Conservation (phyloP, 164 flowering plant species). For the Euptelea pleiosperma region DNA sequence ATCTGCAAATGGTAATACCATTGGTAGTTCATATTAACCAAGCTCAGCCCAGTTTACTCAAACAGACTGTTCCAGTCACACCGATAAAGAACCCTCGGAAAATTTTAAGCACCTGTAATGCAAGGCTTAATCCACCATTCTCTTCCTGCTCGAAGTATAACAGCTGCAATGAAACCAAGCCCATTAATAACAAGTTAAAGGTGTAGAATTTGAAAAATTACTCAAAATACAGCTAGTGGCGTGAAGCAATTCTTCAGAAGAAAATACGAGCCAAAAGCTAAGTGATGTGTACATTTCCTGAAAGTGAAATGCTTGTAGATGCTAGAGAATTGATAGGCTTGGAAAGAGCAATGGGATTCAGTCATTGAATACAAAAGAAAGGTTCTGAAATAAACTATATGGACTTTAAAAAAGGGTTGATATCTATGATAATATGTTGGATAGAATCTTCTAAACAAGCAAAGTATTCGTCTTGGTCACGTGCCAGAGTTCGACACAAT, state of each 20-base stretch:
- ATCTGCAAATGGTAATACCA: too few relatives aligned
- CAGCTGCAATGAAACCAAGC: slow-evolving; percentile 53
- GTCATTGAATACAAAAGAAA: too few relatives aligned
- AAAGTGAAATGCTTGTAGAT: background rate
- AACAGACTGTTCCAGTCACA: slow-evolving; percentile 2
- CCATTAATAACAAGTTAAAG: background rate
- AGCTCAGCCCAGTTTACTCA: background rate
- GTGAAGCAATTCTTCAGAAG: background rate
- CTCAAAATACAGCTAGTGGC: background rate
- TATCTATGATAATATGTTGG: too few relatives aligned
- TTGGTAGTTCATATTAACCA: too few relatives aligned
- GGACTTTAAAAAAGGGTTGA: background rate
- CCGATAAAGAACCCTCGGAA: slow-evolving; percentile 1
- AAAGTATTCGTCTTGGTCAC: too few relatives aligned
- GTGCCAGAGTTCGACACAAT: too few relatives aligned
- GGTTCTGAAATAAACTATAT: background rate
- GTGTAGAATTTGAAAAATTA: background rate
- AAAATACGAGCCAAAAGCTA: background rate
- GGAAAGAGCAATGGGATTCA: background rate
- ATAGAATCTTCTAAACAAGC: too few relatives aligned
- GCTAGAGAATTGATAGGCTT: background rate
- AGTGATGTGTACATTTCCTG: background rate
- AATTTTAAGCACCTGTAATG: slow-evolving; percentile 67
- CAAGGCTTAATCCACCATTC: slow-evolving; percentile 80
- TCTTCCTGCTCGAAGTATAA: slow-evolving; percentile 90